phyloP scores from a whole-genome alignment of 1,284 basidiomycete species.

The Mycena citricolor region DNA sequence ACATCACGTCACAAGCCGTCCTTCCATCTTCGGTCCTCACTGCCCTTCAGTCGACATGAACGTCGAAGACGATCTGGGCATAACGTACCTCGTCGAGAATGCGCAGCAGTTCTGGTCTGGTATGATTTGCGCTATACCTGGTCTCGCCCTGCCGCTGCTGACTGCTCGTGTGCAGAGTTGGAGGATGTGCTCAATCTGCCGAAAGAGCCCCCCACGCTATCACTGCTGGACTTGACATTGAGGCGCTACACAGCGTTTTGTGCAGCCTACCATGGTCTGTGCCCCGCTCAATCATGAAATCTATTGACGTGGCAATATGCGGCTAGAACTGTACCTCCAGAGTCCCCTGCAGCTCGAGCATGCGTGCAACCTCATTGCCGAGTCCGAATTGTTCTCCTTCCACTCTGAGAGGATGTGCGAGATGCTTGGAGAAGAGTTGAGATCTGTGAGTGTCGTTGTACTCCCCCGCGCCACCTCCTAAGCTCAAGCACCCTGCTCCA shows the following conservation, averaged over 20 bases:
- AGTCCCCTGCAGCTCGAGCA: slow-evolving; percentile 79
- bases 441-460: slow-evolving; percentile 51
- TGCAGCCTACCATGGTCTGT: slow-evolving; percentile 81
- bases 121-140: slow-evolving; percentile 44
- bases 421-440: slow-evolving; percentile 67
- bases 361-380: slow-evolving; percentile 72
- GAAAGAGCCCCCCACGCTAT: slow-evolving; percentile 59
- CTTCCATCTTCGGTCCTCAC: too few species aligned
- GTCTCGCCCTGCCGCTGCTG: slow-evolving; percentile 1
- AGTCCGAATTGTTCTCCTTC: slow-evolving; percentile 82
- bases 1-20: too few species aligned
- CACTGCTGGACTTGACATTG: slow-evolving; percentile 75
- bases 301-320: slow-evolving; percentile 10
- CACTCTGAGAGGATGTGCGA: slow-evolving; percentile 90
- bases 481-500: slow-evolving; percentile 19
- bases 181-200: slow-evolving; percentile 78
- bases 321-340: slow-evolving; percentile 76
- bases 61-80: slow-evolving; percentile 44
- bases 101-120: slow-evolving; percentile 86
- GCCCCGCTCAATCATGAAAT: slow-evolving; percentile 1
- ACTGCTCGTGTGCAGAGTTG: slow-evolving; percentile 58
- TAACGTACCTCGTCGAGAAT: slow-evolving; percentile 78
- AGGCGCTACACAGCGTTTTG: slow-evolving; percentile 77
- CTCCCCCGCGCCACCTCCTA: slow-evolving; percentile 3
- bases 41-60: too few species aligned